Evolutionary conservation across 2,329 filamentous ascomycete genomes (phyloP).

Genomic region (Chrysoporthe cubensis): DNA sequence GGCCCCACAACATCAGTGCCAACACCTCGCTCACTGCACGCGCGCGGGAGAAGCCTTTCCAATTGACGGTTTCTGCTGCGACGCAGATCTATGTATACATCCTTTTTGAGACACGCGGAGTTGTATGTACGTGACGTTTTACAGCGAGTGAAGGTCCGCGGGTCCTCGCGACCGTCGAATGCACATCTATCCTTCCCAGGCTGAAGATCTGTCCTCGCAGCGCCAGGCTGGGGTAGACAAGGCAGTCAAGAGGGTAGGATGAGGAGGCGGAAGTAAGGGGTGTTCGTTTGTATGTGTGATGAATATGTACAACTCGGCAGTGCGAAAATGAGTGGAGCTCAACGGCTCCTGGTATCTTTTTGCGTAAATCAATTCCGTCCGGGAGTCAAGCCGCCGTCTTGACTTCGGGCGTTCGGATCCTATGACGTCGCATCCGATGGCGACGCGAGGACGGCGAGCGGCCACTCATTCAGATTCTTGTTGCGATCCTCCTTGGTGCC

Average conservation of each 20-base stretch:
- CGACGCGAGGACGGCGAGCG: background rate
- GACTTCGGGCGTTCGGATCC: background rate
- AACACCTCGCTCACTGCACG: slow-evolving; percentile 4
- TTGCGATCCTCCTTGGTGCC: background rate
- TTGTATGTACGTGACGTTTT: slow-evolving; percentile 17
- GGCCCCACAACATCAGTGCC: slow-evolving; percentile 5
- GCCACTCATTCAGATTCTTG: background rate
- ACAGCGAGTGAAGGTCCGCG: slow-evolving; percentile 10
- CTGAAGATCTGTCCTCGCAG: slow-evolving; percentile 3
- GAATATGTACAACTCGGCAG: slow-evolving; percentile 25
- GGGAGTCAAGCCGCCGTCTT: background rate
- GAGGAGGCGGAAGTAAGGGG: background rate
- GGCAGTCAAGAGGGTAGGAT: background rate
- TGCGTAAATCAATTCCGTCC: slow-evolving; percentile 1
- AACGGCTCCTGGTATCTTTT: slow-evolving; percentile 21
- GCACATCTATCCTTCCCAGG: background rate
- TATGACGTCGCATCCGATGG: background rate
- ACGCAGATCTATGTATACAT: background rate
- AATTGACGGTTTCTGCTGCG: background rate
- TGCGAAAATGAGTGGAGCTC: slow-evolving; percentile 14
- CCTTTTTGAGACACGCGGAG: background rate
- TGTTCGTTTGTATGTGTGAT: background rate
- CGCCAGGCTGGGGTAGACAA: slow-evolving; percentile 21
- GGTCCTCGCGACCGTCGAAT: background rate
- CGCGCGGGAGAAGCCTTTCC: background rate